phyloP scores from a whole-genome alignment of 2,329 filamentous ascomycete species.

The Corinectria fuckeliana region DNA sequence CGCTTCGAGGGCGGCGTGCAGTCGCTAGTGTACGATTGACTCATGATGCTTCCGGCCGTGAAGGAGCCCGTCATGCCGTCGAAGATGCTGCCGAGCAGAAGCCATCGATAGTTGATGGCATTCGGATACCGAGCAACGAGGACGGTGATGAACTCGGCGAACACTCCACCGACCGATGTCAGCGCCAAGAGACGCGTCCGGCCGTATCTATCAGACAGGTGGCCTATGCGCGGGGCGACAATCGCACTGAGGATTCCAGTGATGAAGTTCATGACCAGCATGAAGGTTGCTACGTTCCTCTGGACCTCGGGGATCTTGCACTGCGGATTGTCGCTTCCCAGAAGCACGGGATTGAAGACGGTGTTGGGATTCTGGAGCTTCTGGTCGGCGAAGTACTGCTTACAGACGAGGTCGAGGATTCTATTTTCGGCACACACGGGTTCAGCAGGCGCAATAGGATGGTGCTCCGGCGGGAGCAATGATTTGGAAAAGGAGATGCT shows the following conservation, averaged over 20 bases:
- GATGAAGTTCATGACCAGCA: slow-evolving; percentile 75
- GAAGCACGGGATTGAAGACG: slow-evolving; percentile 67
- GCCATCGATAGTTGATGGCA: slow-evolving; percentile 74
- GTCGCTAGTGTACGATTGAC: slow-evolving; percentile 88
- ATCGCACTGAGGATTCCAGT: slow-evolving; percentile 81
- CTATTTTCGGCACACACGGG: slow-evolving; percentile 42
- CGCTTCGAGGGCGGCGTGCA: slow-evolving; percentile 82
- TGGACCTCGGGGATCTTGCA: slow-evolving; percentile 84
- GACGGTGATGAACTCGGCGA: slow-evolving; percentile 79
- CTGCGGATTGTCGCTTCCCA: slow-evolving; percentile 76
- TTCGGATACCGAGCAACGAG: slow-evolving; percentile 78
- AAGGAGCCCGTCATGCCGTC: slow-evolving; percentile 92
- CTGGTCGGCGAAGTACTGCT: slow-evolving; percentile 78
- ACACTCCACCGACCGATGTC: slow-evolving; percentile 75
- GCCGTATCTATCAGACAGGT: slow-evolving; percentile 86
- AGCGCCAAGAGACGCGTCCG: slow-evolving; percentile 76
- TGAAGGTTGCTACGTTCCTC: slow-evolving; percentile 77
- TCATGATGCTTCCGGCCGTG: slow-evolving; percentile 77
- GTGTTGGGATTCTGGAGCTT: slow-evolving; percentile 63
- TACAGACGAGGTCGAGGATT: slow-evolving; percentile 83
- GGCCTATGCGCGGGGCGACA: slow-evolving; percentile 81
- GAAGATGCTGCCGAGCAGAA: slow-evolving; percentile 76
- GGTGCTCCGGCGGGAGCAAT: background rate
- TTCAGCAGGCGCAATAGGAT: slow-evolving; percentile 18
- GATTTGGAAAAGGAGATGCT: slow-evolving; percentile 36